Evolutionary conservation across 176 grass and related monocot species (phyloP), one percentile per base, ranked within the genome.

Genomic region (Musa beccarii): DNA sequence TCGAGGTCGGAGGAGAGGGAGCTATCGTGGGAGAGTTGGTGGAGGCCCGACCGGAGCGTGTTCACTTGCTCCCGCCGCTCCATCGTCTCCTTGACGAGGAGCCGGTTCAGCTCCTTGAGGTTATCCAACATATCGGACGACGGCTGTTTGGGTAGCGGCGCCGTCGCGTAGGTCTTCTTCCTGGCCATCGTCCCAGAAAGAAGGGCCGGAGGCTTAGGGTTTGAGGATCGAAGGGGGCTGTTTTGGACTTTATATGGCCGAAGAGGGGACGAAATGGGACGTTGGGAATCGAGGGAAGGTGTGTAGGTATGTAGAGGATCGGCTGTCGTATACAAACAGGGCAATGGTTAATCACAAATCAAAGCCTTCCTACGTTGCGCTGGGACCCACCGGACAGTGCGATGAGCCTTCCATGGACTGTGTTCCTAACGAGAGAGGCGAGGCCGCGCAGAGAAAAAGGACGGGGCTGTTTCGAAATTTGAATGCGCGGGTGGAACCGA

Each of bases 51-150:
- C 53, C 53, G 83, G 56, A 92, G 86, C 19, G 63, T 72, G n/a
- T 70, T 69, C 50, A 85, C 82, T 70, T 89, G 74, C 19, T 85
- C 77, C 14, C 82, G 84, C 70, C 79, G 86, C 77, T 87, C 87
- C 63, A 64, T 75, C 53, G 84, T 80, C 84, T 92, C 82, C 90
- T 84, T 85, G 68, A 87, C 43, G 74, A 92, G 90, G 57, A 87
- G 72, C 64, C 62, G 59, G 84, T 92, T 92, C 21, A 92, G 86
- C 63, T 63, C 54, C 87, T 89, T 89, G 59, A 92, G 84, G 73
- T 70, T 76, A 71, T 89, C 84, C 71, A 72, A 70, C 59, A 69
- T 77, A 0, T 26, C 21, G 0, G 75, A 1, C 20, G 3, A 14
- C 34, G 20, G 2, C 64, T 85, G 80, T 53, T 13, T 51, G 14